A percentile compares a stretch with the other conserved stretches of the same genome.
Conservation (phyloP, 345 rosid genomes). For the Turnera subulata region DNA sequence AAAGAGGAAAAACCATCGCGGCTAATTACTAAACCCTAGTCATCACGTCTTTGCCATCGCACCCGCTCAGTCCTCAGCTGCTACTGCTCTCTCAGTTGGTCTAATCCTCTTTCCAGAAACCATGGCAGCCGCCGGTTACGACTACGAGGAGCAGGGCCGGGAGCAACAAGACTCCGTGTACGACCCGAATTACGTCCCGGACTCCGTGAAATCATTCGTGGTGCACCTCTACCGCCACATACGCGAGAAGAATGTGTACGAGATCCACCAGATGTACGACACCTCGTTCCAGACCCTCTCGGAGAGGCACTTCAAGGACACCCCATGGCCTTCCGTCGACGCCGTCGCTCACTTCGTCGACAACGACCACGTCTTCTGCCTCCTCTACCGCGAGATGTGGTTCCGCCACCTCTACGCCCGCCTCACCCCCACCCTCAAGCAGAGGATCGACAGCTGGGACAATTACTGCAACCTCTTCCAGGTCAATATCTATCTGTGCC, state of each 20-base stretch:
- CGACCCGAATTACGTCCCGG: conserved; percentile 91
- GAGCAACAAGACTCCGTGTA: conserved; percentile 30
- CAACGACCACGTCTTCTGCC: conserved; percentile 91
- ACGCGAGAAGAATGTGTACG: conserved; percentile 96
- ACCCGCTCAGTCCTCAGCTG: neutral
- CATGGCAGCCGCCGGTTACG: conserved; percentile 55
- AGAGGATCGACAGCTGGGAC: conserved; percentile 97
- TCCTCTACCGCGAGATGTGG: conserved; percentile 99
- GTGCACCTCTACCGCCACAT: conserved; percentile 95
- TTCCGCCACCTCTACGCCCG: conserved; percentile 92
- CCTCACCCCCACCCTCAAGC: conserved; percentile 77
- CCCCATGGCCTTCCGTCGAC: conserved; percentile 95
- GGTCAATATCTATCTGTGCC: conserved; percentile 16
- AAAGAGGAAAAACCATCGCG: too few relatives aligned
- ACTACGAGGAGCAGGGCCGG: conserved; percentile 40
- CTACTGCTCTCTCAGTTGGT: too few relatives aligned
- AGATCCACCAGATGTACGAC: conserved; percentile 99
- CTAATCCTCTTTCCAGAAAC: neutral
- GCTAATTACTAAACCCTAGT: neutral
- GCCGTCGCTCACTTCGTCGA: conserved; percentile 83
- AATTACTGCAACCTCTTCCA: conserved; percentile 88
- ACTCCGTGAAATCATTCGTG: conserved; percentile 87
- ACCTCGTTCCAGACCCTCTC: conserved; percentile 87
- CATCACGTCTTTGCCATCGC: neutral
- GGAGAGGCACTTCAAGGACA: conserved; percentile 84